phyloP scores from a whole-genome alignment of 257 asterid species.

The Linderniella brevidens region DNA sequence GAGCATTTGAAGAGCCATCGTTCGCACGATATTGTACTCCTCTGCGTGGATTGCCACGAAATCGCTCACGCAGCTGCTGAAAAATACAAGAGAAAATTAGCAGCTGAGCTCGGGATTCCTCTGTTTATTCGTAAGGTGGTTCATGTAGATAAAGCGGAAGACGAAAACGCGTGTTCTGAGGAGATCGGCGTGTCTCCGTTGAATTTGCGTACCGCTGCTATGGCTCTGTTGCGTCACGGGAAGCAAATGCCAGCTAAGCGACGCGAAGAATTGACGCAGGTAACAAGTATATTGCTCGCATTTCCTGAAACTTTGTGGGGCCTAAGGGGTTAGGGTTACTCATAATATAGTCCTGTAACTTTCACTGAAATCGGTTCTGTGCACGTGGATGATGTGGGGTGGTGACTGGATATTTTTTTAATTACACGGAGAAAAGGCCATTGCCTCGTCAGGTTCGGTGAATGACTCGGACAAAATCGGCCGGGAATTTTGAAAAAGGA shows the following conservation, averaged over 20 bases:
- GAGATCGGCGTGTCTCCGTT: slow-evolving; percentile 78
- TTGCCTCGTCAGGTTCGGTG: too few relatives aligned
- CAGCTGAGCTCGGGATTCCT: slow-evolving; percentile 68
- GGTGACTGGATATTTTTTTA: too few relatives aligned
- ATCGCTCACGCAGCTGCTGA: slow-evolving; percentile 92
- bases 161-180: slow-evolving; percentile 20
- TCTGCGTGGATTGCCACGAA: slow-evolving; percentile 97
- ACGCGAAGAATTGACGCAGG: slow-evolving; percentile 75
- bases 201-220: slow-evolving; percentile 81
- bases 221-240: slow-evolving; percentile 89
- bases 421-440: too few relatives aligned
- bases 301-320: too few relatives aligned
- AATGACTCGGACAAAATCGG: too few relatives aligned
- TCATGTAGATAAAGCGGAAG: slow-evolving; percentile 31
- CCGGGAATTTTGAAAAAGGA: too few relatives aligned
- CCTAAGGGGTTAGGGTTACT: too few relatives aligned
- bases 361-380: too few relatives aligned
- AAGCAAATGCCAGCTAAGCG: slow-evolving; percentile 72
- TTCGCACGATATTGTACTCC: slow-evolving; percentile 91
- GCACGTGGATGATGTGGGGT: too few relatives aligned
- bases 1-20: slow-evolving; percentile 97
- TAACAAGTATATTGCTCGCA: slow-evolving; percentile 4
- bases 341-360: too few relatives aligned
- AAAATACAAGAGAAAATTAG: slow-evolving; percentile 61
- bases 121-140: slow-evolving; percentile 49